phyloP scores from a whole-genome alignment of 257 asterid genomes.

The Cruciata laevipes region DNA sequence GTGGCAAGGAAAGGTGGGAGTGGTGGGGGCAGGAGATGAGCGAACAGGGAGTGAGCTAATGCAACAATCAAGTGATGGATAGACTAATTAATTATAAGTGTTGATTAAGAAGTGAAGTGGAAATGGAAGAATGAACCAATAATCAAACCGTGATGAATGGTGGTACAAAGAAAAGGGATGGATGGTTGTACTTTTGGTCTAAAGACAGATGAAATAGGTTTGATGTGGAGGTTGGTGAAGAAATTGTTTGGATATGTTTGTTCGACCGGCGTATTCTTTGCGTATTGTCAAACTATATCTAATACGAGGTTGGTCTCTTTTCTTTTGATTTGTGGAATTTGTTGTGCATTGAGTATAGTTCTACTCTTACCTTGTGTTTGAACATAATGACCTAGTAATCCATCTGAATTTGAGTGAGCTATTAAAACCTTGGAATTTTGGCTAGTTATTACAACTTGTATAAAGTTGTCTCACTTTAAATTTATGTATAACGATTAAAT shows the following conservation, averaged over 20 bases:
- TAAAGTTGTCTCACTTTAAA: no score
- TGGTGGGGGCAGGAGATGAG: slow-evolving; percentile 2
- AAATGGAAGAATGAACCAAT: slow-evolving; percentile 9
- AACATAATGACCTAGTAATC: no score
- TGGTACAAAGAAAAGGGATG: background rate
- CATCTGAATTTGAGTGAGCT: no score
- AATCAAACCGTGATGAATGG: slow-evolving; percentile 27
- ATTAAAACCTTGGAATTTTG: no score
- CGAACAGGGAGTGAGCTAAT: background rate
- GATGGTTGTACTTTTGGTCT: slow-evolving; percentile 9
- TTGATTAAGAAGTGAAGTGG: background rate
- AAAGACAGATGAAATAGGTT: slow-evolving; percentile 1
- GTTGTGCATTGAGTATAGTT: no score
- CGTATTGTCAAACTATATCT: background rate
- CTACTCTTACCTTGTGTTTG: no score
- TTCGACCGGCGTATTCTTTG: background rate
- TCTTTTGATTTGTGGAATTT: no score
- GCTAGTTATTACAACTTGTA: no score
- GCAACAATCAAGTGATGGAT: slow-evolving; percentile 2
- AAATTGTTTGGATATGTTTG: slow-evolving; percentile 9
- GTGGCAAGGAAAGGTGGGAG: slow-evolving; percentile 12
- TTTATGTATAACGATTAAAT: no score
- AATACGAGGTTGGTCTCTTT: no score
- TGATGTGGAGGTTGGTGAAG: slow-evolving; percentile 16
- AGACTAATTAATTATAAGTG: slow-evolving; percentile 3